A percentile compares a stretch with the other conserved stretches of the same genome.
Evolutionary conservation across 148 eudicot species (phyloP).

Genomic region (Chenopodium quinoa): DNA sequence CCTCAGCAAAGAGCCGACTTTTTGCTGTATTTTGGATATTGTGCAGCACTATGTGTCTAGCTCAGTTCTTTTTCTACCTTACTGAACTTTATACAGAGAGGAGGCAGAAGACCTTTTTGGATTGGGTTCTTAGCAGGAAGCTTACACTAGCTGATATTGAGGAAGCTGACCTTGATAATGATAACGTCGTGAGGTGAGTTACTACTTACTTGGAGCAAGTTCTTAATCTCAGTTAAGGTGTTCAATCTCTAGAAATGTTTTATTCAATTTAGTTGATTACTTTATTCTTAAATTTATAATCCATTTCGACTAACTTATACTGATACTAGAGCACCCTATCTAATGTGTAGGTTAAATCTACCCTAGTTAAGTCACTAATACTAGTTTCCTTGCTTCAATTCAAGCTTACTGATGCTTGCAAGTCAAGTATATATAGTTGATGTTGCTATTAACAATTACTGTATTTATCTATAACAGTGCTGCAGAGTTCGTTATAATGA

Average conservation of each 20-base stretch:
- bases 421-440: not conserved
- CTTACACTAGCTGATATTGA: conserved; percentile 56
- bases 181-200: conserved; percentile 54
- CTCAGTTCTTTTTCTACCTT: conserved; percentile 60
- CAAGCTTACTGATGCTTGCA: not conserved
- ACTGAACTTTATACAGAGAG: conserved; percentile 68
- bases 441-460: not conserved
- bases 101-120: conserved; percentile 37
- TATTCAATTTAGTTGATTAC: not conserved
- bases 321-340: too few relatives aligned
- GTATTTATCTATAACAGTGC: conserved; percentile 36
- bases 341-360: not conserved
- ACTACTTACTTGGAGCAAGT: not conserved
- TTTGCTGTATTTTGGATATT: conserved; percentile 78
- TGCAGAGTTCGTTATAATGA: conserved; percentile 64
- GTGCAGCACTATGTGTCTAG: conserved; percentile 69
- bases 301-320: too few relatives aligned
- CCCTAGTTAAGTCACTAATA: not conserved
- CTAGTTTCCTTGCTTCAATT: not conserved
- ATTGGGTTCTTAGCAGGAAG: conserved; percentile 60
- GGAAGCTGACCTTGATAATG: conserved; percentile 76
- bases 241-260: too few relatives aligned
- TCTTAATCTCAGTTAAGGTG: not conserved
- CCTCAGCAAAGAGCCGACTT: conserved; percentile 52
- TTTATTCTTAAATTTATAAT: not conserved